These are phyloP conservation scores for Colletotrichum sp. DNA, from an alignment of 2,329 filamentous ascomycete species.

Conservation along the genomic window DNA sequence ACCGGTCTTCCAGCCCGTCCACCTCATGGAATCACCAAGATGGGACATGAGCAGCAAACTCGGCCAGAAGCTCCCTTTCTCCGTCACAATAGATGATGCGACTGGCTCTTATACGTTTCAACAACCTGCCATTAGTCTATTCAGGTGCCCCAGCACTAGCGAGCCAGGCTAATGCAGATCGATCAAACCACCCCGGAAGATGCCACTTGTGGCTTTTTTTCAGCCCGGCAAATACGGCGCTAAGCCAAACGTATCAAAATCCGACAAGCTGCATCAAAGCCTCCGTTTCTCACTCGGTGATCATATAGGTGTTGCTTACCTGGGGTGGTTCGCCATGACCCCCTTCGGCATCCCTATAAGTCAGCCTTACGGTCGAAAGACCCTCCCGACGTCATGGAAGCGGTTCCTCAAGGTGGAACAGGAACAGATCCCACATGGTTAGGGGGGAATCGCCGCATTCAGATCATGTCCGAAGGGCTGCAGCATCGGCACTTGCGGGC, in stretches of 20 bases:
- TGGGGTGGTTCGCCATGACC: background rate
- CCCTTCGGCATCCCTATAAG: constrained; percentile 8
- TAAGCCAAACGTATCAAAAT: constrained; percentile 13
- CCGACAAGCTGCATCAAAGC: constrained; percentile 11
- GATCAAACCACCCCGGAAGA: constrained; percentile 4
- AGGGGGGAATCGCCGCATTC: background rate
- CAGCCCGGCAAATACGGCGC: background rate
- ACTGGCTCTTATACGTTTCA: background rate
- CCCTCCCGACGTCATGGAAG: background rate
- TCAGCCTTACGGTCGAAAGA: constrained; percentile 1
- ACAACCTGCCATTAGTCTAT: background rate
- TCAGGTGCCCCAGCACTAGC: background rate
- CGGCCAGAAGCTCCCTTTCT: background rate
- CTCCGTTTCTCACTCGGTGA: background rate
- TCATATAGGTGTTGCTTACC: background rate
- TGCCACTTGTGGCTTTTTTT: constrained; percentile 14
- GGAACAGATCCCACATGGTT: background rate
- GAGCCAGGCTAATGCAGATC: constrained; percentile 13
- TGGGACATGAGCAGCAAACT: background rate
- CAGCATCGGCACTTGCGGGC: constrained; percentile 32
- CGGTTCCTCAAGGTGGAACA: constrained; percentile 1
- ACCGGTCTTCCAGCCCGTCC: background rate
- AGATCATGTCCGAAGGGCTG: constrained; percentile 39
- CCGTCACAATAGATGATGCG: background rate
- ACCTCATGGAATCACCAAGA: background rate